Evolutionary conservation across 2,329 filamentous ascomycete genomes (phyloP).

Genomic region (Westerdykella sp.): DNA sequence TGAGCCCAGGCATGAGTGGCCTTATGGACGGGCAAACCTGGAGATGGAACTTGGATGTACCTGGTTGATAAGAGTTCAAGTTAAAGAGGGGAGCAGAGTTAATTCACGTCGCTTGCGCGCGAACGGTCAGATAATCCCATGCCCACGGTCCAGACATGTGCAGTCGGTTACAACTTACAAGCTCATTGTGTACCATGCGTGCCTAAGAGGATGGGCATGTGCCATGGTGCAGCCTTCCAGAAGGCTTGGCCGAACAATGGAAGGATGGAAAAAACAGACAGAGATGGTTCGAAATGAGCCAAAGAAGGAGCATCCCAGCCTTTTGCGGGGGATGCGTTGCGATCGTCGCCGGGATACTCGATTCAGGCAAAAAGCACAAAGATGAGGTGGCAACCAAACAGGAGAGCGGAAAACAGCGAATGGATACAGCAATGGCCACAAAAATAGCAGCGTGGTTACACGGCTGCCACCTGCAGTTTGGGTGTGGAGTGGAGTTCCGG

Average conservation of each 20-base stretch:
- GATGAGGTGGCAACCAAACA: background rate
- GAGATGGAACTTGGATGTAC: background rate
- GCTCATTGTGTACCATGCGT: no score
- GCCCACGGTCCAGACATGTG: no score
- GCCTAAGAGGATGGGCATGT: no score
- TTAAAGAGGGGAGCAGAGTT: no score
- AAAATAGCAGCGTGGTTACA: slow-evolving; percentile 9
- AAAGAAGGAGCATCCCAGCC: slow-evolving; percentile 7
- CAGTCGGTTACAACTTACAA: no score
- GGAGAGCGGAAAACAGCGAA: background rate
- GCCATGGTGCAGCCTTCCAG: slow-evolving; percentile 2
- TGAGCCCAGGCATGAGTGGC: no score
- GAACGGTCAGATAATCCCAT: no score
- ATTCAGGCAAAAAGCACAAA: slow-evolving; percentile 19
- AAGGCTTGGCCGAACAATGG: slow-evolving; percentile 1
- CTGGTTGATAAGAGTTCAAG: background rate
- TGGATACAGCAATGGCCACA: background rate
- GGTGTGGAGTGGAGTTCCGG: slow-evolving; percentile 1
- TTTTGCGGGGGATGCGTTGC: slow-evolving; percentile 17
- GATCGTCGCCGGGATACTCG: slow-evolving; percentile 13
- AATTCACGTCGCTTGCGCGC: no score
- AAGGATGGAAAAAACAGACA: slow-evolving; percentile 1
- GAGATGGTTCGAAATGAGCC: slow-evolving; percentile 9
- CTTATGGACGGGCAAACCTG: background rate
- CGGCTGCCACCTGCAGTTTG: background rate